Conservation (phyloP, 345 rosid genomes). For the Kernera saxatilis region DNA sequence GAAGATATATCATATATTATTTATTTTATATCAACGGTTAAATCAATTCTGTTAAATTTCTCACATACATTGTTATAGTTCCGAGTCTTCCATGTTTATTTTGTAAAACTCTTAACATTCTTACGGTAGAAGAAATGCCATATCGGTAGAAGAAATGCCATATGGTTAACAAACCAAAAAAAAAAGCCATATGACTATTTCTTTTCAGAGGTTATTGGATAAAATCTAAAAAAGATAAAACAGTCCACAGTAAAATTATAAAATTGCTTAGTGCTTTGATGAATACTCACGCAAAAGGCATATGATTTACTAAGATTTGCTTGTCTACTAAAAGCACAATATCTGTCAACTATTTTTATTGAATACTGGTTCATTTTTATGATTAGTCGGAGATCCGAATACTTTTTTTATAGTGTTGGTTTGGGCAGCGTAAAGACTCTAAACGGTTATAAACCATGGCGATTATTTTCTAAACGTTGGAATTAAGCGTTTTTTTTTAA, state of each 20-base stretch:
- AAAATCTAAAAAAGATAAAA: not conserved
- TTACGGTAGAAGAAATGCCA: not conserved
- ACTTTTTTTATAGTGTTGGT: too few relatives aligned
- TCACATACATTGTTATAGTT: not conserved
- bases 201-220: not conserved
- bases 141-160: not conserved
- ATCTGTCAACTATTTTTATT: not conserved
- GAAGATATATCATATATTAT: too few relatives aligned
- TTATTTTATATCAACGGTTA: too few relatives aligned
- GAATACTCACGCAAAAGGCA: constrained; percentile 23
- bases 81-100: not conserved
- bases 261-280: constrained; percentile 20
- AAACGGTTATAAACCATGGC: too few relatives aligned
- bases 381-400: not conserved
- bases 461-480: not conserved
- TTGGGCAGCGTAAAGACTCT: too few relatives aligned
- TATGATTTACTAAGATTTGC: constrained; percentile 16
- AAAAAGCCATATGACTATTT: not conserved
- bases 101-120: not conserved
- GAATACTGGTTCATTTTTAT: not conserved
- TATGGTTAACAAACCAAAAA: too few relatives aligned
- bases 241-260: not conserved
- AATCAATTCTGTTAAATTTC: not conserved
- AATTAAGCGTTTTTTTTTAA: not conserved
- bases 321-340: constrained; percentile 18